phyloP scores from a whole-genome alignment of 306 rosid genomes.

The Glycine tomentella region DNA sequence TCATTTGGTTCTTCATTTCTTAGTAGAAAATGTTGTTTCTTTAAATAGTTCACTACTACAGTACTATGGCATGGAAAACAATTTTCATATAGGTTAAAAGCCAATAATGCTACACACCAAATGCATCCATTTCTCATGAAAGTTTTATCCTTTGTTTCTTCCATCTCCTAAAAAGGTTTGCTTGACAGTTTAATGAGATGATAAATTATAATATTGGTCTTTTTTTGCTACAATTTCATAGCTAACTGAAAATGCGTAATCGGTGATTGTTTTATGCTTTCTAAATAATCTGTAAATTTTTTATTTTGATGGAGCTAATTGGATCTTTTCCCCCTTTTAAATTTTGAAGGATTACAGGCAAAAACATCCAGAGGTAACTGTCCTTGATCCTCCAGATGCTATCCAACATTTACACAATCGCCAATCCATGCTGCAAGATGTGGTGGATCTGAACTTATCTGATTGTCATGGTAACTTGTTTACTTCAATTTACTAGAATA shows the following conservation, averaged over 20 bases:
- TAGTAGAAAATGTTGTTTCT: constrained; percentile 9
- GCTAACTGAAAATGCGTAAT: constrained; percentile 28
- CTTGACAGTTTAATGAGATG: constrained; percentile 32
- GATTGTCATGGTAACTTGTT: constrained; percentile 59
- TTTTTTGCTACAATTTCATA: constrained; percentile 24
- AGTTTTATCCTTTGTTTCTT: constrained; percentile 23
- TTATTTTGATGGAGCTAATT: constrained; percentile 15
- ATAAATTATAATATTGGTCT: constrained; percentile 20
- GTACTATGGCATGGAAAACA: constrained; percentile 30
- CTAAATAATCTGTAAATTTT: constrained; percentile 12
- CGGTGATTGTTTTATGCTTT: constrained; percentile 35
- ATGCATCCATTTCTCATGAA: not conserved
- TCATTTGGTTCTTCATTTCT: not conserved
- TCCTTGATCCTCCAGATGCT: constrained; percentile 62
- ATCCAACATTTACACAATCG: constrained; percentile 64
- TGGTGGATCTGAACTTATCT: constrained; percentile 60
- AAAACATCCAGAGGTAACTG: constrained; percentile 56
- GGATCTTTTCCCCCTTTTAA: not conserved
- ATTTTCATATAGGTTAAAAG: constrained; percentile 18
- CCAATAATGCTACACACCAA: constrained; percentile 31
- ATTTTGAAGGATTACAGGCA: constrained; percentile 59
- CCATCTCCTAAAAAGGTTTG: constrained; percentile 22
- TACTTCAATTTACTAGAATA: not conserved
- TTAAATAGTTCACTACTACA: not conserved
- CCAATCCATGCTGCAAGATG: constrained; percentile 67